Base-by-base conservation (phyloP, 441 rosid genomes). In the Omphalea diandra region DNA sequence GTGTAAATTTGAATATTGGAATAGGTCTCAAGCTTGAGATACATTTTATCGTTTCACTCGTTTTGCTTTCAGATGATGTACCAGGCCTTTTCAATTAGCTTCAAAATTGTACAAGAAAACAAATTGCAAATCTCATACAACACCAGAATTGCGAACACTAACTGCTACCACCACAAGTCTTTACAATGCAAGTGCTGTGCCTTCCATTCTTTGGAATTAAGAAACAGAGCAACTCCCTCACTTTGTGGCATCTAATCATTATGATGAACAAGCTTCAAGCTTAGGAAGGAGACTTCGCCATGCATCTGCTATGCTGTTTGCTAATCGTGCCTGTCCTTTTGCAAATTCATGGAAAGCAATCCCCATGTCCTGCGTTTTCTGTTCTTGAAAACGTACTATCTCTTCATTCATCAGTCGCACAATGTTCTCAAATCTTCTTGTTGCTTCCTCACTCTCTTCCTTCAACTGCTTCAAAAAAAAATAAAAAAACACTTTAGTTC, bases 271-370 rank as follows among this genome's bases (percentile, higher is more conserved):
- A 61, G 95, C 87, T 83, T 95, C 98, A 26, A 93, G 92, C 82
- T 90, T 96, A 8, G 97, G 97, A 73, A 96, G 97, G 73, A 96
- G 98, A 80, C 96, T 79, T 83, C 97, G 82, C 99, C 99, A 95
- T 2, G 98, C 95, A 75, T 91, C 99, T 1, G 98, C 98, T 2
- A 91, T 74, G 65, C 82, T 80, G 56, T 75, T 93, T 7, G 99
- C 98, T 73, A 95, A 76, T 9, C 88, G 94, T 22, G 97, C 90
- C 82, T 96, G 99, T 71, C 99, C 99, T 79, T 84, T 87, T 0
- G 98, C 96, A 76, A 96, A 93, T 74, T 93, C 93, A 59, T 96
- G 97, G 82, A 96, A 93, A 6, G 93, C 98, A 0, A 90, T 73
- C 58, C 97, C 94, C 90, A 93, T 90, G 53, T 96, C 99, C 69